Conservation (phyloP, 1,284 basidiomycete genomes). For the Retiboletus fuscus region DNA sequence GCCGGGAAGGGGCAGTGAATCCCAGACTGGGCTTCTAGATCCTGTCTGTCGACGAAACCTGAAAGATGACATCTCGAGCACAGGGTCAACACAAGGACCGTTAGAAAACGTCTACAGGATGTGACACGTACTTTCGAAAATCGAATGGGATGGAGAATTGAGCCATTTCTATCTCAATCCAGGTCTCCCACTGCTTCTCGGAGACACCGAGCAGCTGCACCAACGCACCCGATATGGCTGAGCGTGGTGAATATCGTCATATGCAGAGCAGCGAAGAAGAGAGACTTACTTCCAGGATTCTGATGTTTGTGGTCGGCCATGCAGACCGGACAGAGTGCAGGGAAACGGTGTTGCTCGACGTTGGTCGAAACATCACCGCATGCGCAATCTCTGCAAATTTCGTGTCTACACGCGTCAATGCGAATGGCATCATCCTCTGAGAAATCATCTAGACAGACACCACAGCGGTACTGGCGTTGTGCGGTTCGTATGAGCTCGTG, state of each 20-base stretch:
- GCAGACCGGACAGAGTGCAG: conserved; percentile 71
- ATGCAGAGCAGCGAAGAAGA: neutral
- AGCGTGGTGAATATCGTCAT: conserved; percentile 1
- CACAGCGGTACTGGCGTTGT: conserved; percentile 61
- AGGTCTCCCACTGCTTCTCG: conserved; percentile 60
- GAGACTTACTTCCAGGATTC: conserved; percentile 56
- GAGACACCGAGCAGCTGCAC: conserved; percentile 62
- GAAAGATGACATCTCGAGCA: conserved; percentile 57
- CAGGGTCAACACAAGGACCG: conserved; percentile 5
- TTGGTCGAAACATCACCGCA: conserved; percentile 58
- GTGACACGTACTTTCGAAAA: conserved; percentile 43
- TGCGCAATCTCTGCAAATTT: conserved; percentile 68
- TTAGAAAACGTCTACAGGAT: neutral
- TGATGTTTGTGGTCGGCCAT: conserved; percentile 47
- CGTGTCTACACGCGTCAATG: conserved; percentile 62
- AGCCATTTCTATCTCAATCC: conserved; percentile 66
- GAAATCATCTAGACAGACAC: conserved; percentile 66
- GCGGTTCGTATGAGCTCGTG: conserved; percentile 45
- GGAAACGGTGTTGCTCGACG: conserved; percentile 65
- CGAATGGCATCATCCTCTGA: conserved; percentile 60
- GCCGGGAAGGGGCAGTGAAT: conserved; percentile 59
- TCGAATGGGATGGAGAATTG: conserved; percentile 62
- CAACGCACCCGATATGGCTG: conserved; percentile 56
- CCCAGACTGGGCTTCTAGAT: conserved; percentile 56
- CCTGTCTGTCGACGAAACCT: conserved; percentile 62